Base-by-base conservation (phyloP, 1,139 yeast species). In the Komagataea norvegica region DNA sequence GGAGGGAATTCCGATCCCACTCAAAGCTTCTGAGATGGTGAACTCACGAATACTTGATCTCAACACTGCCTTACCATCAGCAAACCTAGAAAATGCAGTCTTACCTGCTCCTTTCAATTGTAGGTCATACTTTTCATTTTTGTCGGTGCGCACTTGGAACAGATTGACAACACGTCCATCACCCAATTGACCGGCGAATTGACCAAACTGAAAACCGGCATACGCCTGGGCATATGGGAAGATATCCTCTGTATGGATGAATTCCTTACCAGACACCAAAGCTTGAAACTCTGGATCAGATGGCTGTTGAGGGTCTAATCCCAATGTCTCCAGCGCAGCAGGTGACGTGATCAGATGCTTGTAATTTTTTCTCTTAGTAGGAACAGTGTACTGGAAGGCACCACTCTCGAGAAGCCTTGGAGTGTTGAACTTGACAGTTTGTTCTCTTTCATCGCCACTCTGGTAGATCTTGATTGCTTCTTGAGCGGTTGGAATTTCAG, bases 151-250 rank as follows among this genome's bases (percentile, higher is more conserved):
- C 0, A 82, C 62, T 47, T 85, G 93, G 61, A 89, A 88, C 34
- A 91, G 63, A 53, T 83, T 86, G 8, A 79, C 72, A 3, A 88
- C 96, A 44, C 98, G 67, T 1, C 98, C 98, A 57, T 91, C 98
- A 5, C 98, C 98, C 46, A 91, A 65, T 59, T 91, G 98, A 1
- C 97, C 97, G 0, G 97, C 96, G 77, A 91, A 91, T 49, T 74
- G 78, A 3, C 98, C 97, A 65, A 91, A 91, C 56, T 91, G 98
- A 71, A 84, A 87, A 1, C 98, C 98, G 1, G 97, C 95, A 59
- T 91, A 91, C 0, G 93, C 86, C 58, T 83, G 89, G 7, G 96
- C 77, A 61, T 84, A 89, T 0, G 97, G 97, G 51, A 77, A 76
- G 0, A 84, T 73, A n/a, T 62, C 65, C 1, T 61, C 60, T 25